Conservation (phyloP, 2,329 filamentous ascomycete genomes). For the Arthrinium phaeospermum region DNA sequence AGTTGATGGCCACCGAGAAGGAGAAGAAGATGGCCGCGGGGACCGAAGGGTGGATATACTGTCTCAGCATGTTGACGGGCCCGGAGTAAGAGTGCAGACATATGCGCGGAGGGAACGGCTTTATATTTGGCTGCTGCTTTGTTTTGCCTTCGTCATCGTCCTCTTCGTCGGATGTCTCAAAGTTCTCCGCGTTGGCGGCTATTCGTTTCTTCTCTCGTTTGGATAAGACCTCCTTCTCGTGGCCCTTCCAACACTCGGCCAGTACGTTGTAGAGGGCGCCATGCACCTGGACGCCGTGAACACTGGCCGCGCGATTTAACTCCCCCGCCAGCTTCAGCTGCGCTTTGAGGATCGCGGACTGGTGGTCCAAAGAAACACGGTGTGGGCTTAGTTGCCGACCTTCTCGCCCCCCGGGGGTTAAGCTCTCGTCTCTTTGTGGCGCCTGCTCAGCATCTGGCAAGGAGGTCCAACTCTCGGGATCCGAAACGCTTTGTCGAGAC, state of each 20-base stretch:
- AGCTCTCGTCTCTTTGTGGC: conserved; percentile 48
- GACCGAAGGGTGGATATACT: conserved; percentile 75
- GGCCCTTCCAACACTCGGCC: conserved; percentile 70
- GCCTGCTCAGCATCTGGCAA: conserved; percentile 59
- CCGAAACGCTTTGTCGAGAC: conserved; percentile 78
- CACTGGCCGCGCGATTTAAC: conserved; percentile 67
- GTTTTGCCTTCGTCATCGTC: conserved; percentile 33
- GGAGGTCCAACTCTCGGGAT: conserved; percentile 63
- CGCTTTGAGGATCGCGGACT: conserved; percentile 67
- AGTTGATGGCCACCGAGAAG: conserved; percentile 85
- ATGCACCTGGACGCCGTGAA: conserved; percentile 79
- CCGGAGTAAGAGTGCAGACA: conserved; percentile 96
- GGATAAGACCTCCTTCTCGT: conserved; percentile 67
- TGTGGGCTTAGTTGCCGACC: conserved; percentile 71
- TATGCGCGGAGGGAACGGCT: conserved; percentile 82
- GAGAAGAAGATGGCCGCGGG: conserved; percentile 85
- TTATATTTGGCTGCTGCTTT: conserved; percentile 37
- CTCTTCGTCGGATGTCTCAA: conserved; percentile 43
- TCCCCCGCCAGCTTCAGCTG: conserved; percentile 76
- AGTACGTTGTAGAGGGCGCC: conserved; percentile 72
- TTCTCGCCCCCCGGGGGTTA: conserved; percentile 75
- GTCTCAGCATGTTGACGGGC: conserved; percentile 72
- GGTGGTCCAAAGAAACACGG: conserved; percentile 71
- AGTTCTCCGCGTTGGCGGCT: conserved; percentile 54
- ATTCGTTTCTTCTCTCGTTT: conserved; percentile 61